Conservation (phyloP, 768 basidiomycete genomes). For the Dendrothele bispora region DNA sequence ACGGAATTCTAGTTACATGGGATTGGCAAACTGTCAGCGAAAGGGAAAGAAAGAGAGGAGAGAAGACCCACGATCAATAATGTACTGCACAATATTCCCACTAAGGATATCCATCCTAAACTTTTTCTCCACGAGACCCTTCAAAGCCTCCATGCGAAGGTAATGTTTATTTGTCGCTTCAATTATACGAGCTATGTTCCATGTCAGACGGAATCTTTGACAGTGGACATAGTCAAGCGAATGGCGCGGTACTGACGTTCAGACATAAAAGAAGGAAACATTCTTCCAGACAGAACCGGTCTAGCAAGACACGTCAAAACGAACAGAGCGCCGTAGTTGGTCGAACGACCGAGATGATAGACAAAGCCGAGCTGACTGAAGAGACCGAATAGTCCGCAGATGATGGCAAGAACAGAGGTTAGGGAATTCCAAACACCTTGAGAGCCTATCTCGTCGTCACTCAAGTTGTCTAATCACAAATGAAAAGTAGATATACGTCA, state of each 20-base stretch:
- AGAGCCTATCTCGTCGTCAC: neutral
- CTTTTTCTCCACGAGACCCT: neutral
- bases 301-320: neutral
- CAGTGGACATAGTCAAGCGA: no score
- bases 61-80: neutral
- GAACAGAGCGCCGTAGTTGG: slow-evolving; percentile 3
- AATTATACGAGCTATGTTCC: neutral
- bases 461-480: neutral
- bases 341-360: slow-evolving; percentile 1
- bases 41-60: no score
- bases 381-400: neutral
- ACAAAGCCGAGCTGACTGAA: slow-evolving; percentile 6
- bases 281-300: no score
- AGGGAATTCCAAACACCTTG: neutral
- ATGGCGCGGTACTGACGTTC: no score
- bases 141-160: neutral
- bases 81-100: slow-evolving; percentile 6
- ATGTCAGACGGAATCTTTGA: no score
- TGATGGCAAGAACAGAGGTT: neutral
- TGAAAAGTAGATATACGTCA: neutral
- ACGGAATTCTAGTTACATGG: slow-evolving; percentile 2
- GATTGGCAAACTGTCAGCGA: neutral
- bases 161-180: slow-evolving; percentile 3
- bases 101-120: slow-evolving; percentile 7
- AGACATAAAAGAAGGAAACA: no score